Evolutionary conservation across 140 eudicot species (phyloP).

Genomic region (Oenanthe javanica): DNA sequence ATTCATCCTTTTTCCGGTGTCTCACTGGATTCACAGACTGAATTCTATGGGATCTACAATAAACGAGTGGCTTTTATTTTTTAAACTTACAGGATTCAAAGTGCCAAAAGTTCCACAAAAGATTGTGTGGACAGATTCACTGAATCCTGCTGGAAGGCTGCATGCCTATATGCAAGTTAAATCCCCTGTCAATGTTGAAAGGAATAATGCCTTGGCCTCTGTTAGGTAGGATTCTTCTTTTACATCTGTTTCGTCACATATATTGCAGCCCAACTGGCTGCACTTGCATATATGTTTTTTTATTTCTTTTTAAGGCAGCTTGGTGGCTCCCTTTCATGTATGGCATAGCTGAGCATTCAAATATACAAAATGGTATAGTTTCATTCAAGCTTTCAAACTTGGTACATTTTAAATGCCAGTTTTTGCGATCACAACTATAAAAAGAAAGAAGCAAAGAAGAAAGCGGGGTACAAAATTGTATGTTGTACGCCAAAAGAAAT

Average conservation of each 20-base stretch:
- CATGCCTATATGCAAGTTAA: constrained; percentile 86
- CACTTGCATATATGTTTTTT: background rate
- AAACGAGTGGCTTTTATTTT: background rate
- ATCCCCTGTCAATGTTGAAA: constrained; percentile 42
- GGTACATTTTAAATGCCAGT: no score
- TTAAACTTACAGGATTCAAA: constrained; percentile 33
- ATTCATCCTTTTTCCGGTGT: background rate
- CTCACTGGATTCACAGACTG: background rate
- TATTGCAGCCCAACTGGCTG: background rate
- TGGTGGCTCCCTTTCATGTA: no score
- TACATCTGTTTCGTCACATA: constrained; percentile 6
- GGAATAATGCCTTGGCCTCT: constrained; percentile 42
- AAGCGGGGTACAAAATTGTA: no score
- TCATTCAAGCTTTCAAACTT: no score
- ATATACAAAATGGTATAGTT: no score
- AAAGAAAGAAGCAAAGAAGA: no score
- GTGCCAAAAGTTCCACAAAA: constrained; percentile 57
- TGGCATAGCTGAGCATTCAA: no score
- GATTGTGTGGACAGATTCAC: constrained; percentile 85
- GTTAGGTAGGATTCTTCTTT: constrained; percentile 42
- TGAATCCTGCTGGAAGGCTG: constrained; percentile 93
- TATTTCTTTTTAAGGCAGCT: background rate
- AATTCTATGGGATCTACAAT: constrained; percentile 3
- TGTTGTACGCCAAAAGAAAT: no score
- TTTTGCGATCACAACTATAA: no score